Evolutionary conservation across 2,329 filamentous ascomycete species (phyloP).

Genomic region (Beauveria sp.): DNA sequence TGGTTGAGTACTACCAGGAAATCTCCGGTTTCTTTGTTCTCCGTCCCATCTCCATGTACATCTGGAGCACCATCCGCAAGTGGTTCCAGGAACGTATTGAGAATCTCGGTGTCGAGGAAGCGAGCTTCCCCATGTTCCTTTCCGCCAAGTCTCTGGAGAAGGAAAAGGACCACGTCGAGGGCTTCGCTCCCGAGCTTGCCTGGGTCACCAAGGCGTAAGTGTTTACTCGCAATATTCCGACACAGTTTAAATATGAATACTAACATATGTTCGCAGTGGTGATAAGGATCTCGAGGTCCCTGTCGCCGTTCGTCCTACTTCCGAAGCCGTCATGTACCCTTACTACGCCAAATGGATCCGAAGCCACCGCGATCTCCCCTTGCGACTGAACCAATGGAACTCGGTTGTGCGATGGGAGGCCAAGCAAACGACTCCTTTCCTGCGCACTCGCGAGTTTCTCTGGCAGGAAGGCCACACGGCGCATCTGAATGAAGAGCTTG

Average conservation of each 20-base stretch:
- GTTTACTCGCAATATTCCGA: background rate
- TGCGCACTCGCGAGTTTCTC: conserved; percentile 88
- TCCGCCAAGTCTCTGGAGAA: conserved; percentile 78
- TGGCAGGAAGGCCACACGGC: conserved; percentile 97
- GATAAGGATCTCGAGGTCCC: conserved; percentile 85
- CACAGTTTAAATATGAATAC: background rate
- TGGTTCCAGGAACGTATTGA: conserved; percentile 73
- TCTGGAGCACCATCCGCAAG: conserved; percentile 58
- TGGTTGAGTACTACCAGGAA: conserved; percentile 93
- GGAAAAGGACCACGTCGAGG: conserved; percentile 96
- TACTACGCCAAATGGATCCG: conserved; percentile 97
- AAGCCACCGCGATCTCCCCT: conserved; percentile 86
- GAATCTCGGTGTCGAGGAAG: conserved; percentile 86
- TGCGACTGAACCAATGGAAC: conserved; percentile 98
- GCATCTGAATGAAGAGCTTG: conserved; percentile 75
- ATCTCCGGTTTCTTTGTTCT: conserved; percentile 97
- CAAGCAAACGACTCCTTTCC: conserved; percentile 82
- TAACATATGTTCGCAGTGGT: conserved; percentile 46
- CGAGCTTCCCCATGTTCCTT: conserved; percentile 94
- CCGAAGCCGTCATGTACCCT: conserved; percentile 82
- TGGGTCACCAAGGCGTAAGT: conserved; percentile 79
- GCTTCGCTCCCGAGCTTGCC: conserved; percentile 89
- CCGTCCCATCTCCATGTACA: conserved; percentile 61
- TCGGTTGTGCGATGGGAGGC: conserved; percentile 90
- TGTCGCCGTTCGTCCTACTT: conserved; percentile 60